Evolutionary conservation across 2,329 filamentous ascomycete genomes (phyloP).

Genomic region (Neofusicoccum sp.): DNA sequence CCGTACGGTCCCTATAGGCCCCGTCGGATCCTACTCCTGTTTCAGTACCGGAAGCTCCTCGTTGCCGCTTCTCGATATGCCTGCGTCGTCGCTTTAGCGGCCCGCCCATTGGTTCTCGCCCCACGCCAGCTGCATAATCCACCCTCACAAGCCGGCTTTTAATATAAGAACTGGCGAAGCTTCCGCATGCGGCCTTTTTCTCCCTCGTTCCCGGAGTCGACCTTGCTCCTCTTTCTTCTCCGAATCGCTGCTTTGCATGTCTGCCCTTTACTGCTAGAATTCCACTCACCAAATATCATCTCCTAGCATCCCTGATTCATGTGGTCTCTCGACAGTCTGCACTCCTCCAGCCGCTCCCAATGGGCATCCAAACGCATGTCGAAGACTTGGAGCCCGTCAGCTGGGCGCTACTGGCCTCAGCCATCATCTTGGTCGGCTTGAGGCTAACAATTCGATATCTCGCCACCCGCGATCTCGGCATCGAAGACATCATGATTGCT

Average conservation of each 20-base stretch:
- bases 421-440: neutral
- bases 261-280: too few species aligned
- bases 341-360: neutral
- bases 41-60: neutral
- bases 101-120: neutral
- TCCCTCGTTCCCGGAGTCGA: too few species aligned
- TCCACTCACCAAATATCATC: neutral
- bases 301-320: neutral
- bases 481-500: slow-evolving; percentile 4
- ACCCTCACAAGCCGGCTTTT: neutral
- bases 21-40: neutral
- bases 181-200: neutral
- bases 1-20: neutral
- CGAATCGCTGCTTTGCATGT: too few species aligned
- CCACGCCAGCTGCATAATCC: neutral
- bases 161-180: neutral
- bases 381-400: slow-evolving; percentile 4
- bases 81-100: neutral
- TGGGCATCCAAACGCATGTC: slow-evolving; percentile 12
- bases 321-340: neutral
- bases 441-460: slow-evolving; percentile 1
- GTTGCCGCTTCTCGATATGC: neutral
- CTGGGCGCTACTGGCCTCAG: slow-evolving; percentile 6
- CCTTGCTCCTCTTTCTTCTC: too few species aligned
- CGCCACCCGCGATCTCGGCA: neutral